Percentiles rank a stretch among this genome's conserved stretches.
Conservation (phyloP, 768 basidiomycete genomes). For the Tephrocybe sp. region DNA sequence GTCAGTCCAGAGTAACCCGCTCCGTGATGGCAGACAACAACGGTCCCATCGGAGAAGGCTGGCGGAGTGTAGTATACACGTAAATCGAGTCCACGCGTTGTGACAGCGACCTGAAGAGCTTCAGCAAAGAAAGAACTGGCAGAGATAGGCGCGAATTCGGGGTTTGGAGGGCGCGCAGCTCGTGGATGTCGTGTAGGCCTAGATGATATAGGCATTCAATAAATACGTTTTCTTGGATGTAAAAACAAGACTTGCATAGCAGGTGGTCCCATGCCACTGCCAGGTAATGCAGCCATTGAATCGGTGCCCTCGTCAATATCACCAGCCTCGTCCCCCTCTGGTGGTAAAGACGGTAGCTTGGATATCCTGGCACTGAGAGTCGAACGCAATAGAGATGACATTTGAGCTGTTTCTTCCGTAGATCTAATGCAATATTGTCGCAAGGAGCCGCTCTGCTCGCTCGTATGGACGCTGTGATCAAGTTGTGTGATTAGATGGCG, state of each 20-base stretch:
- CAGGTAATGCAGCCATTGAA: constrained; percentile 58
- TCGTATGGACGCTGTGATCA: too few species aligned
- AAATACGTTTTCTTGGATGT: constrained; percentile 5
- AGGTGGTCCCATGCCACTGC: constrained; percentile 58
- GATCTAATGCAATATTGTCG: too few species aligned
- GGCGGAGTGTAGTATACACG: constrained; percentile 86
- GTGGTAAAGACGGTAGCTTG: constrained; percentile 64
- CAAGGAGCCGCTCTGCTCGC: too few species aligned
- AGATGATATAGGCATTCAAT: constrained; percentile 20
- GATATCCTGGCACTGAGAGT: constrained; percentile 73
- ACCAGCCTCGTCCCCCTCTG: constrained; percentile 33
- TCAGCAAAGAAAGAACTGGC: constrained; percentile 73
- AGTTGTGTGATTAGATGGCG: too few species aligned
- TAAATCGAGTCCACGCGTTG: constrained; percentile 58
- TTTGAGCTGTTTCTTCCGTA: constrained; percentile 20
- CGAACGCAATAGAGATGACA: constrained; percentile 76
- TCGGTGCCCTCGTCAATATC: constrained; percentile 60
- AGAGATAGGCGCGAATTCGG: constrained; percentile 74
- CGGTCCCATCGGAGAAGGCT: constrained; percentile 48
- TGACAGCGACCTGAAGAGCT: constrained; percentile 74
- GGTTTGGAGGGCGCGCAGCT: constrained; percentile 44
- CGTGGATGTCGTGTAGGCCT: constrained; percentile 32
- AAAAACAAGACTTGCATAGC: constrained; percentile 47
- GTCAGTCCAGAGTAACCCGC: constrained; percentile 89
- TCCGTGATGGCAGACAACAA: constrained; percentile 93